These are phyloP conservation scores for Tetrapisispora taiwanensis DNA, from an alignment of 805 yeast species.

Conservation along the genomic window DNA sequence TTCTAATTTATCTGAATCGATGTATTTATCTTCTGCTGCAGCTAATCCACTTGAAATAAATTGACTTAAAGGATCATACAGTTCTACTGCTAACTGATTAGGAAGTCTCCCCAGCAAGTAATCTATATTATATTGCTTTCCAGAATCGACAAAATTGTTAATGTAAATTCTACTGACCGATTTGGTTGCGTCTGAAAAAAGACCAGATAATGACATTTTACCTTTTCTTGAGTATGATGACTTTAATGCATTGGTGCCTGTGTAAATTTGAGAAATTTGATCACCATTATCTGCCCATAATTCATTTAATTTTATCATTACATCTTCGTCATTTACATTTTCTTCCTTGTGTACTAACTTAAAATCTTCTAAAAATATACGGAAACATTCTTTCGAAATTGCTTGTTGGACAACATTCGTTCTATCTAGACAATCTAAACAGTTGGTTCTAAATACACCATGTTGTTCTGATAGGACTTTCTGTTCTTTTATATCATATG, in stretches of 20 bases:
- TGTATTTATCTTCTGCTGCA: conserved; percentile 38
- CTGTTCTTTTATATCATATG: conserved; percentile 48
- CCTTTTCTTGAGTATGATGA: conserved; percentile 91
- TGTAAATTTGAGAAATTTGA: conserved; percentile 87
- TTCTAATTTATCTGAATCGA: conserved; percentile 46
- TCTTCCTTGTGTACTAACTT: conserved; percentile 20
- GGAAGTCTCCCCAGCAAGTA: conserved; percentile 71
- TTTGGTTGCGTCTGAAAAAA: conserved; percentile 89
- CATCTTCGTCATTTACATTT: conserved; percentile 38
- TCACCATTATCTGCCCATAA: conserved; percentile 99
- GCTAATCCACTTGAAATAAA: conserved; percentile 53
- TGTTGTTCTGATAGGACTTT: conserved; percentile 62
- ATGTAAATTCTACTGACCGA: conserved; percentile 91
- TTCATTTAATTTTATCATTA: conserved; percentile 61
- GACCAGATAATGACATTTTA: conserved; percentile 93
- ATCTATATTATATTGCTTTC: conserved; percentile 80
- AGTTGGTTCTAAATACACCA: conserved; percentile 87
- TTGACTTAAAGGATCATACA: conserved; percentile 82
- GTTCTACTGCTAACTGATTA: conserved; percentile 54
- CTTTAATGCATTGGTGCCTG: conserved; percentile 95
- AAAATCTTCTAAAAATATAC: conserved; percentile 38
- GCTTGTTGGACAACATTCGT: conserved; percentile 85
- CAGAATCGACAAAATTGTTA: conserved; percentile 87
- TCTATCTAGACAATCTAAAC: conserved; percentile 89
- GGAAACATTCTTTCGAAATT: conserved; percentile 59